Evolutionary conservation across 495 filamentous ascomycete species (phyloP).

Genomic region (Annulohypoxylon maeteangense): DNA sequence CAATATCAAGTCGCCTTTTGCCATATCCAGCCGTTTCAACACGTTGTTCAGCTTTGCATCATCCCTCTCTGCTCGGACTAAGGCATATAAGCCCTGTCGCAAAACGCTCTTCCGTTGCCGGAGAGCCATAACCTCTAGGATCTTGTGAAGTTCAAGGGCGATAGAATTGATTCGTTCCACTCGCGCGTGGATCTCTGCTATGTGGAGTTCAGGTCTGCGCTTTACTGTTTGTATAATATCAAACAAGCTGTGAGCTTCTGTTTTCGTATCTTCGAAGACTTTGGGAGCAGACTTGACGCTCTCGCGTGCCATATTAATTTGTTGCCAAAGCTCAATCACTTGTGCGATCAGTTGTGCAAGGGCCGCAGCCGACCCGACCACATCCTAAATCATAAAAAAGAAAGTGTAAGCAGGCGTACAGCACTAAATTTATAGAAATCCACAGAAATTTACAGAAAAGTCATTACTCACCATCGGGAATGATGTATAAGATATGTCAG

Average conservation of each 20-base stretch:
- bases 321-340: neutral
- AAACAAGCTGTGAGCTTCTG: neutral
- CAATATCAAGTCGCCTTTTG: neutral
- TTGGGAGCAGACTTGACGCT: neutral
- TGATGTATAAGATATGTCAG: too few relatives aligned
- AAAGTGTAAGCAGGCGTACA: neutral
- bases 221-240: neutral
- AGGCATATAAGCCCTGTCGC: neutral
- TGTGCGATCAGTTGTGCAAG: neutral
- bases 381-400: neutral
- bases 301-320: neutral
- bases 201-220: neutral
- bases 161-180: neutral
- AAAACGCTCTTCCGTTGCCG: neutral
- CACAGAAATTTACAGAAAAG: neutral
- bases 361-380: neutral
- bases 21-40: neutral
- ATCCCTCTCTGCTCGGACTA: neutral
- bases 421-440: neutral
- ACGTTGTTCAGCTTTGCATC: neutral
- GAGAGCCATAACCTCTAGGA: neutral
- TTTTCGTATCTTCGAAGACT: neutral
- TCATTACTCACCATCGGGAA: neutral
- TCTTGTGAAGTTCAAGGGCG: neutral
- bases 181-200: neutral